phyloP scores from a whole-genome alignment of 805 yeast genomes.

The Limtongia smithiae region DNA sequence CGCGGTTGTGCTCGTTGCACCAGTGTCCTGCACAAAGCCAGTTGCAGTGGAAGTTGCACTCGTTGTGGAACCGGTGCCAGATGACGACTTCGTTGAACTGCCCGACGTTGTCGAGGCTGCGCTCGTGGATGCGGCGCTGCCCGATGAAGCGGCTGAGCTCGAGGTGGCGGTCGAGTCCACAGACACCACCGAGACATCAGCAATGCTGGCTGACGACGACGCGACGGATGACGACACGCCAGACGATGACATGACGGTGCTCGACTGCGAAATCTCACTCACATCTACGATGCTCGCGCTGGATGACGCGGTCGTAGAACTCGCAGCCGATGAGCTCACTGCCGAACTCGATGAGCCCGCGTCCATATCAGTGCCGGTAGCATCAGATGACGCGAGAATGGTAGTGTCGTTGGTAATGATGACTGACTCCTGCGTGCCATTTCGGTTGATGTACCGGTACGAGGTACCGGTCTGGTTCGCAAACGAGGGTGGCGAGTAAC shows the following conservation, averaged over 20 bases:
- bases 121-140: constrained; percentile 5
- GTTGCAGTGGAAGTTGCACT: not conserved
- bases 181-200: constrained; percentile 13
- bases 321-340: constrained; percentile 15
- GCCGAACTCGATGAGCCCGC: constrained; percentile 34
- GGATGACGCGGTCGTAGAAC: constrained; percentile 11
- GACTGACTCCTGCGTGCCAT: constrained; percentile 50
- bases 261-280: constrained; percentile 1
- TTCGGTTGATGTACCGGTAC: constrained; percentile 52
- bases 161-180: constrained; percentile 9
- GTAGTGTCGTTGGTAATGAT: constrained; percentile 62
- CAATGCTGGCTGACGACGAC: constrained; percentile 10
- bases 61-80: not conserved
- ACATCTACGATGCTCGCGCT: constrained; percentile 7
- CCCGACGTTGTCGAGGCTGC: constrained; percentile 2
- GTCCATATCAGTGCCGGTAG: constrained; percentile 63
- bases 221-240: constrained; percentile 5
- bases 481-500: constrained; percentile 69
- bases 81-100: not conserved
- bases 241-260: constrained; percentile 8
- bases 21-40: not conserved
- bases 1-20: constrained; percentile 1
- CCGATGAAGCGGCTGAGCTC: constrained; percentile 6
- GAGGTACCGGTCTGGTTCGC: constrained; percentile 45
- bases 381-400: constrained; percentile 55